phyloP scores from a whole-genome alignment of 1,139 yeast species.

The Geotrichum carabidarum region DNA sequence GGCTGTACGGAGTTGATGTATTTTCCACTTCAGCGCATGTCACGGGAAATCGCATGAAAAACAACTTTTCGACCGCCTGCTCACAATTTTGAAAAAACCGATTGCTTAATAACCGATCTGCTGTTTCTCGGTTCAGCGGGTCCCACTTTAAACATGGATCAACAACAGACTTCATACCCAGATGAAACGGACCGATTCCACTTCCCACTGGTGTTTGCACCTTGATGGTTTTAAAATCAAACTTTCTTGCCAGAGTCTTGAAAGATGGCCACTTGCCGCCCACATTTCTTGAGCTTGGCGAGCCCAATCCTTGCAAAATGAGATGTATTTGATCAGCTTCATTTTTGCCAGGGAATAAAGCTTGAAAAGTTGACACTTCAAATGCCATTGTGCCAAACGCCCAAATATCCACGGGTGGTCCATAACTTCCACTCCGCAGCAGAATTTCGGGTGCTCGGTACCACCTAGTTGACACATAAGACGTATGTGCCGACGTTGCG shows the following conservation, averaged over 20 bases:
- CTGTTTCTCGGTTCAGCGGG: slow-evolving; percentile 59
- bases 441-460: slow-evolving; percentile 91
- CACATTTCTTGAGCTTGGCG: slow-evolving; percentile 26
- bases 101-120: slow-evolving; percentile 60
- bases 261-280: slow-evolving; percentile 32
- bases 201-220: slow-evolving; percentile 9
- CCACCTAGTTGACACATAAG: slow-evolving; percentile 93
- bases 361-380: slow-evolving; percentile 69
- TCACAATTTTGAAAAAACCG: slow-evolving; percentile 45
- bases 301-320: slow-evolving; percentile 62
- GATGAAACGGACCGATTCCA: neutral
- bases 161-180: slow-evolving; percentile 22
- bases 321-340: slow-evolving; percentile 73
- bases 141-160: slow-evolving; percentile 42
- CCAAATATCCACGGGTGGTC: slow-evolving; percentile 86
- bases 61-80: slow-evolving; percentile 1
- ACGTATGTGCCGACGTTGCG: slow-evolving; percentile 51
- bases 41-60: slow-evolving; percentile 1
- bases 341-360: slow-evolving; percentile 77
- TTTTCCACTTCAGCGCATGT: neutral
- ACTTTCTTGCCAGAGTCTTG: slow-evolving; percentile 15
- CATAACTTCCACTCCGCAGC: slow-evolving; percentile 59
- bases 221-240: slow-evolving; percentile 6
- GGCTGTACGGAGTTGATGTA: neutral
- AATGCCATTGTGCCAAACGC: slow-evolving; percentile 85